Evolutionary conservation across 352 stramenopile species (phyloP).

Genomic region (Phytophthora sp.): DNA sequence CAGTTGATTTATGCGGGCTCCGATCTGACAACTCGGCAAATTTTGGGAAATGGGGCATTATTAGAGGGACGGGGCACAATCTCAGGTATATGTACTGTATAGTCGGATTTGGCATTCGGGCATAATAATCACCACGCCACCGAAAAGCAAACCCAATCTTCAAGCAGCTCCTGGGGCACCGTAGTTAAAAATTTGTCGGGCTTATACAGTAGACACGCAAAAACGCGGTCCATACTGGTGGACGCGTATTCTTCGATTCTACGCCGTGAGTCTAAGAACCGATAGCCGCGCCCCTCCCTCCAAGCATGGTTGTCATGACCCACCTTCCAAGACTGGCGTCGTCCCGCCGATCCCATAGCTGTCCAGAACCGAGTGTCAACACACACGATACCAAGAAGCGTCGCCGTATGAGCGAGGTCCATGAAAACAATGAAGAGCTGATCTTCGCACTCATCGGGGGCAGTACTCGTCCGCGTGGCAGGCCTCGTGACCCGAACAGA

Average conservation of each 20-base stretch:
- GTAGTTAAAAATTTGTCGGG: no score
- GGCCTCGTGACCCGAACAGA: conserved; percentile 21
- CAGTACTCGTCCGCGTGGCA: background rate
- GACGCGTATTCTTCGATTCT: conserved; percentile 8
- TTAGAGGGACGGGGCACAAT: no score
- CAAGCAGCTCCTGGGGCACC: no score
- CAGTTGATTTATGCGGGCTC: no score
- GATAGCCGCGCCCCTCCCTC: background rate
- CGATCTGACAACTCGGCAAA: no score
- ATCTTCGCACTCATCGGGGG: conserved; percentile 9
- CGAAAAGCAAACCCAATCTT: no score
- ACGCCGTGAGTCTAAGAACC: background rate
- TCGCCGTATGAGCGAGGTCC: conserved; percentile 17
- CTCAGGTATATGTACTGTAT: no score
- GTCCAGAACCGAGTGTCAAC: conserved; percentile 3
- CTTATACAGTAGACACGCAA: no score
- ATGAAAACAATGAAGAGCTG: conserved; percentile 23
- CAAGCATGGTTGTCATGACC: conserved; percentile 4
- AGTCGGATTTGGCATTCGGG: no score
- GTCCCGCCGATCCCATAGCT: conserved; percentile 16
- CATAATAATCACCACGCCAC: no score
- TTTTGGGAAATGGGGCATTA: no score
- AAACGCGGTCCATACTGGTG: no score
- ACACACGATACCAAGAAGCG: conserved; percentile 15
- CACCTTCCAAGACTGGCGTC: conserved; percentile 1